phyloP scores from a whole-genome alignment of 352 stramenopile genomes.

The Sclerospora graminicola region DNA sequence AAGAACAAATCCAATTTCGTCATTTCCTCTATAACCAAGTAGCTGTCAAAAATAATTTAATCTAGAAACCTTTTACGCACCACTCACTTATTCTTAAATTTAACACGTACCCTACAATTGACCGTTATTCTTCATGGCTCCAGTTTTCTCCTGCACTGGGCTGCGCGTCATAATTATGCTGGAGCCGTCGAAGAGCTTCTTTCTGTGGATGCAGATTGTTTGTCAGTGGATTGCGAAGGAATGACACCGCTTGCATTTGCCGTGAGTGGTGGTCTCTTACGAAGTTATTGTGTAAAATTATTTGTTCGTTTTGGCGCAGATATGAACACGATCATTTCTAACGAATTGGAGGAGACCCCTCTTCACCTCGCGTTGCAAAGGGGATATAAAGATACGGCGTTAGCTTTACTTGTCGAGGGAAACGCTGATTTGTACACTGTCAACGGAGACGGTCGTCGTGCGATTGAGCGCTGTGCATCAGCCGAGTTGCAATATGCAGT shows the following conservation, averaged over 20 bases:
- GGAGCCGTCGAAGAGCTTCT: constrained; percentile 45
- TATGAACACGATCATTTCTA: constrained; percentile 34
- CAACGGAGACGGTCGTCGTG: constrained; percentile 44
- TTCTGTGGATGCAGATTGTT: constrained; percentile 32
- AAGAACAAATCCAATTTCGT: too few species aligned
- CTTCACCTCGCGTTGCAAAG: constrained; percentile 60
- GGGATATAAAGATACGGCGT: constrained; percentile 42
- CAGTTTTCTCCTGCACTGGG: too few species aligned
- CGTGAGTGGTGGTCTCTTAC: constrained; percentile 40
- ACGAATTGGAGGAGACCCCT: constrained; percentile 49
- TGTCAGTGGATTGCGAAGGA: constrained; percentile 39
- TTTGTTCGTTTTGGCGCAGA: constrained; percentile 46
- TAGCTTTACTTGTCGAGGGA: constrained; percentile 51
- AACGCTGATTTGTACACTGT: constrained; percentile 40
- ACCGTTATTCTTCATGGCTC: too few species aligned
- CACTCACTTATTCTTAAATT: too few species aligned
- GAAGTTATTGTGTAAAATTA: constrained; percentile 33
- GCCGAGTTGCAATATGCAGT: constrained; percentile 66
- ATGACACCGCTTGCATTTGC: constrained; percentile 61
- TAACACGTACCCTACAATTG: too few species aligned
- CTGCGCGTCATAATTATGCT: constrained; percentile 57
- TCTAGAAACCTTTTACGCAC: too few species aligned
- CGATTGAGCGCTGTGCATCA: constrained; percentile 65
- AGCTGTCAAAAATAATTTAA: too few species aligned
- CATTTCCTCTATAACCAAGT: too few species aligned